Conservation (phyloP, 768 basidiomycete species). For the Porphyrellus cyaneotinctus region DNA sequence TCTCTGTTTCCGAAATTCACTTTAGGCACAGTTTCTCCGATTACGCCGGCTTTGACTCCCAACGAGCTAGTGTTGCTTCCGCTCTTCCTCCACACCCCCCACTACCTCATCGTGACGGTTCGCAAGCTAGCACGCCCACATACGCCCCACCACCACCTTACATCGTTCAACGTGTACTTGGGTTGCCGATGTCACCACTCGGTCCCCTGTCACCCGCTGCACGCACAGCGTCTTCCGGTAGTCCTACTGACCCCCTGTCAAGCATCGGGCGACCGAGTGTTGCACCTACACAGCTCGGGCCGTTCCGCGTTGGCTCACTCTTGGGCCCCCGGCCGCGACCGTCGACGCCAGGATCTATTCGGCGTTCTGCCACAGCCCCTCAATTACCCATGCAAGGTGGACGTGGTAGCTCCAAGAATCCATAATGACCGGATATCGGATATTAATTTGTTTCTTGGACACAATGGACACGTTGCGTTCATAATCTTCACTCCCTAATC, state of each 20-base stretch:
- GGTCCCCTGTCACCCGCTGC: slow-evolving; percentile 4
- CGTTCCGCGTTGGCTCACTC: slow-evolving; percentile 20
- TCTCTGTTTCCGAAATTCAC: slow-evolving; percentile 51
- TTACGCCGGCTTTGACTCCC: slow-evolving; percentile 29
- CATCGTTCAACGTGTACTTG: slow-evolving; percentile 32
- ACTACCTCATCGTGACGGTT: slow-evolving; percentile 28
- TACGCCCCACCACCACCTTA: slow-evolving; percentile 26
- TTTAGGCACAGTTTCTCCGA: slow-evolving; percentile 42
- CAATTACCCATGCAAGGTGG: slow-evolving; percentile 33
- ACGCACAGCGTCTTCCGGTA: neutral
- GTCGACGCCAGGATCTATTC: slow-evolving; percentile 17
- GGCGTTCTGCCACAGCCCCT: slow-evolving; percentile 17
- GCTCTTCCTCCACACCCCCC: slow-evolving; percentile 43
- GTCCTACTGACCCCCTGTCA: neutral
- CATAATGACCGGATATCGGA: slow-evolving; percentile 8
- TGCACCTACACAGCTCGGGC: neutral
- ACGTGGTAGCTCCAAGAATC: slow-evolving; percentile 17
- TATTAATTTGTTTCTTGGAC: slow-evolving; percentile 20
- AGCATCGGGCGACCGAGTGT: slow-evolving; percentile 5
- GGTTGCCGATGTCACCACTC: slow-evolving; percentile 24
- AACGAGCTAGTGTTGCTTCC: slow-evolving; percentile 32
- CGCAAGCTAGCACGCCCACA: slow-evolving; percentile 13
- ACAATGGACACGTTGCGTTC: slow-evolving; percentile 15
- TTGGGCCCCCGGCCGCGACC: slow-evolving; percentile 30
- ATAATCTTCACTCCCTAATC: slow-evolving; percentile 8